These are phyloP conservation scores for Lumnitzera littorea DNA, from an alignment of 345 rosid species.

Conservation along the genomic window DNA sequence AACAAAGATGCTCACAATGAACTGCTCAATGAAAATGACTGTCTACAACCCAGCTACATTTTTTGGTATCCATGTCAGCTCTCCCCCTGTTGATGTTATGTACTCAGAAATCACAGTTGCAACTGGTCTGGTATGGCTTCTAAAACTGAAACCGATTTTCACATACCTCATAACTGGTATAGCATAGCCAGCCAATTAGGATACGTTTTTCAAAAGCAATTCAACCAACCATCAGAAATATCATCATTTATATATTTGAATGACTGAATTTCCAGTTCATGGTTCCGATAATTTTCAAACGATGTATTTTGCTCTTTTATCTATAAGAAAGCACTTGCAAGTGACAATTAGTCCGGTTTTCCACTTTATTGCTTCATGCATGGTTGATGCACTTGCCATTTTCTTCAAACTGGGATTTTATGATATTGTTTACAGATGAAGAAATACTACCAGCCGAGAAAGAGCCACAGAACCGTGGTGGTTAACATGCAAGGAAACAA, in stretches of 20 bases:
- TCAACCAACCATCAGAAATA: not conserved
- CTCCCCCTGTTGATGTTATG: conserved; percentile 49
- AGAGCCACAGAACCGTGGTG: conserved; percentile 42
- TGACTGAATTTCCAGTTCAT: not conserved
- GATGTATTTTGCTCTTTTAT: too few species aligned
- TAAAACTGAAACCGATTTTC: not conserved
- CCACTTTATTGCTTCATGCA: too few species aligned
- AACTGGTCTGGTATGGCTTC: conserved; percentile 55
- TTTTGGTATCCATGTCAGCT: conserved; percentile 77
- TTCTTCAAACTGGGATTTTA: not conserved
- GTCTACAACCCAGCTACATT: conserved; percentile 66
- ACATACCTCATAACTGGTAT: too few species aligned
- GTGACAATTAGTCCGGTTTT: too few species aligned
- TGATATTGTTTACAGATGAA: conserved; percentile 37
- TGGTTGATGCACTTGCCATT: not conserved
- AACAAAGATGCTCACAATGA: conserved; percentile 59
- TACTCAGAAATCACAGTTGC: conserved; percentile 58
- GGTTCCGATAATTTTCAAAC: not conserved
- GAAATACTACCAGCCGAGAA: conserved; percentile 72
- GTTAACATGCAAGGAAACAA: conserved; percentile 40
- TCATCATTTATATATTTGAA: not conserved
- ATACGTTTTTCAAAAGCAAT: too few species aligned
- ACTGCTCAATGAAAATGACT: conserved; percentile 51
- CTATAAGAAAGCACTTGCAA: too few species aligned
- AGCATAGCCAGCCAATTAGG: too few species aligned